Conservation (phyloP, 169 alveolate genomes). For the Theileria orientalis region DNA sequence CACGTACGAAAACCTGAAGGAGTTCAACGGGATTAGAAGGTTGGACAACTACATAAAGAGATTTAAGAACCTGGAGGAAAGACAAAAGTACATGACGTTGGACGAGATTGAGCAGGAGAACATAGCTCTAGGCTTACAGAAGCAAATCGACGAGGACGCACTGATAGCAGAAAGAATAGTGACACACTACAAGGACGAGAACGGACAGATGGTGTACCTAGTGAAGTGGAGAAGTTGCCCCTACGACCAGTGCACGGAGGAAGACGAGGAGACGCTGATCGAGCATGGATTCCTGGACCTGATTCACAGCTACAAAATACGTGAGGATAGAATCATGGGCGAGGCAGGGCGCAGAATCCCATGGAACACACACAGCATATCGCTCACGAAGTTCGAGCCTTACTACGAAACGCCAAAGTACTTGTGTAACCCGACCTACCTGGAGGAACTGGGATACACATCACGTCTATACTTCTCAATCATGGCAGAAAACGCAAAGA, state of each 20-base stretch:
- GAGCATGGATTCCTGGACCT: conserved; percentile 79
- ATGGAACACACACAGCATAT: conserved; percentile 79
- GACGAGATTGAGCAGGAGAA: conserved; percentile 89
- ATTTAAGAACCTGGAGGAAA: conserved; percentile 70
- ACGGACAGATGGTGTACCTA: conserved; percentile 64
- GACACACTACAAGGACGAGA: conserved; percentile 67
- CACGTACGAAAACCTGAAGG: conserved; percentile 76
- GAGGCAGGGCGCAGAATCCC: conserved; percentile 70
- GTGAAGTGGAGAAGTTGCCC: conserved; percentile 89
- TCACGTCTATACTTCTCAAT: conserved; percentile 10
- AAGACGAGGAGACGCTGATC: conserved; percentile 77
- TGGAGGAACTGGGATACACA: conserved; percentile 24
- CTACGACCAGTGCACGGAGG: conserved; percentile 89
- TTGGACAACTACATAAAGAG: conserved; percentile 83
- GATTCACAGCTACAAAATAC: conserved; percentile 74
- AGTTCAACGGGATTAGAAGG: conserved; percentile 79
- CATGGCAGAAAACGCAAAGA: neutral
- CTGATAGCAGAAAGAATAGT: conserved; percentile 85
- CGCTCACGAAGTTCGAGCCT: conserved; percentile 85
- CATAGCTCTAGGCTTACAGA: conserved; percentile 81
- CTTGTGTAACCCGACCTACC: conserved; percentile 57
- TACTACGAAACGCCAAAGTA: conserved; percentile 84
- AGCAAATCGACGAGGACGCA: conserved; percentile 88
- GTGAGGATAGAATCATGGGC: conserved; percentile 78
- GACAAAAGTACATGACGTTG: conserved; percentile 81